phyloP scores from a whole-genome alignment of 1,284 basidiomycete species.

The Trametes versicolor region DNA sequence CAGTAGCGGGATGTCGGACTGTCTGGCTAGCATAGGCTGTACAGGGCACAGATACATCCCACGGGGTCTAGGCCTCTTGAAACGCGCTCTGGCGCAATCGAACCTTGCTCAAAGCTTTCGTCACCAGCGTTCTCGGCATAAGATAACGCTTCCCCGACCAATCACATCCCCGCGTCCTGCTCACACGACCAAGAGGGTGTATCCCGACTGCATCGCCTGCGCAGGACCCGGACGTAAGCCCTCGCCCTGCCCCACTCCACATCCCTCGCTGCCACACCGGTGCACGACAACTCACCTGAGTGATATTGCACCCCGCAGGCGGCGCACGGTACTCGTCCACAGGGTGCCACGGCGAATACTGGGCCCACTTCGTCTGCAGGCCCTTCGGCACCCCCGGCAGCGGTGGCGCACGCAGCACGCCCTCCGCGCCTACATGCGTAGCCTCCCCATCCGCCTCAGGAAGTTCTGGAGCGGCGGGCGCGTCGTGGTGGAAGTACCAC shows the following conservation, averaged over 20 bases:
- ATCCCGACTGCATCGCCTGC: background rate
- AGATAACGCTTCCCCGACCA: background rate
- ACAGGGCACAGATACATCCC: background rate
- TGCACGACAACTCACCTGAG: slow-evolving; percentile 52
- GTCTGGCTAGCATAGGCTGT: background rate
- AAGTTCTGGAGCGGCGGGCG: background rate
- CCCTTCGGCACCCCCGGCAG: slow-evolving; percentile 36
- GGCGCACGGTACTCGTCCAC: slow-evolving; percentile 56
- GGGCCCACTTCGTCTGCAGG: slow-evolving; percentile 55
- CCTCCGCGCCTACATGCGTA: slow-evolving; percentile 1
- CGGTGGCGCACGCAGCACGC: slow-evolving; percentile 24
- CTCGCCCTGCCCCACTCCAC: background rate
- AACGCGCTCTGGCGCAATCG: no score
- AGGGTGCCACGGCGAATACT: slow-evolving; percentile 68
- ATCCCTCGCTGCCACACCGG: background rate
- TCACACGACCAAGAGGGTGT: slow-evolving; percentile 11
- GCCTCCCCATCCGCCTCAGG: no score
- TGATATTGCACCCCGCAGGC: slow-evolving; percentile 61
- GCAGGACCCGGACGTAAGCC: background rate
- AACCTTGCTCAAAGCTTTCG: background rate
- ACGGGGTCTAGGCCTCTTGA: no score
- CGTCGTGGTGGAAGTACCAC: slow-evolving; percentile 26
- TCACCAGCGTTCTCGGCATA: no score
- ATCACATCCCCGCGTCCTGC: slow-evolving; percentile 1
- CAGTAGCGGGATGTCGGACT: background rate